Conservation (phyloP, 352 stramenopile species). For the Globisporangium barbulae region DNA sequence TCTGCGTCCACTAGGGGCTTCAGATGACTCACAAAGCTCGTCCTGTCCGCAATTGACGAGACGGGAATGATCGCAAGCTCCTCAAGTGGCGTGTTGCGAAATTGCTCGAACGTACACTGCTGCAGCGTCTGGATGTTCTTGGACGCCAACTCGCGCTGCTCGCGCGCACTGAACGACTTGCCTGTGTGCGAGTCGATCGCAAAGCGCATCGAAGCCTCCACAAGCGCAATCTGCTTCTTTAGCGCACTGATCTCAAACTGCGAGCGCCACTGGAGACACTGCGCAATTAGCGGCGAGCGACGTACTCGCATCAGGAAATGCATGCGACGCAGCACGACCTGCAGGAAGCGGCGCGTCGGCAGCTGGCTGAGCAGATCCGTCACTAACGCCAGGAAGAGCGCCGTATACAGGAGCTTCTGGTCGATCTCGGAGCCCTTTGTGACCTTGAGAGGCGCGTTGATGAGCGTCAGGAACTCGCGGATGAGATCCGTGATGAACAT, state of each 20-base stretch:
- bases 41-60: conserved; percentile 38
- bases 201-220: conserved; percentile 72
- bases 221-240: conserved; percentile 54
- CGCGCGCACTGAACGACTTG: conserved; percentile 41
- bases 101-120: conserved; percentile 45
- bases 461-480: conserved; percentile 40
- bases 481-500: conserved; percentile 36
- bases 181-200: conserved; percentile 86
- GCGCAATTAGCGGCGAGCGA: conserved; percentile 35
- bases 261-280: conserved; percentile 35
- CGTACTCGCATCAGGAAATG: conserved; percentile 49
- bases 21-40: conserved; percentile 44
- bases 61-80: conserved; percentile 58
- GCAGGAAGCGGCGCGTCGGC: conserved; percentile 87
- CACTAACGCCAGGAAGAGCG: conserved; percentile 72
- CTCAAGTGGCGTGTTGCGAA: conserved; percentile 45
- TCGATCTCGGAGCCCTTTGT: conserved; percentile 14
- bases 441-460: conserved; percentile 23
- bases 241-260: conserved; percentile 42
- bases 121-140: conserved; percentile 74
- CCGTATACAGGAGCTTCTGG: conserved; percentile 36
- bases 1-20: conserved; percentile 29
- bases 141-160: conserved; percentile 46
- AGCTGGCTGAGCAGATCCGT: conserved; percentile 86
- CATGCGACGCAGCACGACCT: conserved; percentile 56